phyloP scores from a whole-genome alignment of 129 eudicot species.

The Ambrosia artemisiifolia region DNA sequence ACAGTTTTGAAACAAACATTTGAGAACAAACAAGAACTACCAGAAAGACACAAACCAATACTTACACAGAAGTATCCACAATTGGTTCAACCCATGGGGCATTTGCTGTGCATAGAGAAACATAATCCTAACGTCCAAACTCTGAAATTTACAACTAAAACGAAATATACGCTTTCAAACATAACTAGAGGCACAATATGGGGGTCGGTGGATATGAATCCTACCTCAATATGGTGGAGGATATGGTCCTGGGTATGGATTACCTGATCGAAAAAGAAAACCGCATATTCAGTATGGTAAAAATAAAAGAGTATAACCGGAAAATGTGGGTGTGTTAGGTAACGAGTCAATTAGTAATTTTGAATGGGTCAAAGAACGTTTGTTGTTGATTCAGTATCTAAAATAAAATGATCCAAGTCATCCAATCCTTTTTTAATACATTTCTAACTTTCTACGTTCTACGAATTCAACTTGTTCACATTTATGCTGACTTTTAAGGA shows the following conservation, averaged over 20 bases:
- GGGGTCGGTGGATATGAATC: conserved; percentile 4
- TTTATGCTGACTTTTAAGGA: not conserved
- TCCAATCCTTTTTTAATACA: not conserved
- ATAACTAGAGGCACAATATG: not conserved
- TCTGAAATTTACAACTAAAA: not conserved
- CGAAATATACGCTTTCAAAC: conserved; percentile 20
- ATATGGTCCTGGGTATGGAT: conserved; percentile 46
- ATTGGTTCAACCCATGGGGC: not conserved
- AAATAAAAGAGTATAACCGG: not conserved
- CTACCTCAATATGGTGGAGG: conserved; percentile 59
- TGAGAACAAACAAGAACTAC: not conserved
- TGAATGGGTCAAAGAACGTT: not conserved
- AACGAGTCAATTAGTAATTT: not conserved
- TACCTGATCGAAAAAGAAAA: conserved; percentile 28
- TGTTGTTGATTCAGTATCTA: not conserved
- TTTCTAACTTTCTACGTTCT: not conserved
- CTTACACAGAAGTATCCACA: not conserved
- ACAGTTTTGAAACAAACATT: not conserved
- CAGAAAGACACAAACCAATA: not conserved
- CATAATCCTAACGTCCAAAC: not conserved
- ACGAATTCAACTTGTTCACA: not conserved
- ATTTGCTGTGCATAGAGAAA: not conserved
- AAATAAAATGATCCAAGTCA: not conserved
- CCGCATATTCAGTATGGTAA: not conserved
- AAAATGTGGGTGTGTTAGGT: not conserved